Evolutionary conservation across 768 basidiomycete species (phyloP), one percentile per base, ranked within the genome.

Genomic region (Naganishia vishniacii): DNA sequence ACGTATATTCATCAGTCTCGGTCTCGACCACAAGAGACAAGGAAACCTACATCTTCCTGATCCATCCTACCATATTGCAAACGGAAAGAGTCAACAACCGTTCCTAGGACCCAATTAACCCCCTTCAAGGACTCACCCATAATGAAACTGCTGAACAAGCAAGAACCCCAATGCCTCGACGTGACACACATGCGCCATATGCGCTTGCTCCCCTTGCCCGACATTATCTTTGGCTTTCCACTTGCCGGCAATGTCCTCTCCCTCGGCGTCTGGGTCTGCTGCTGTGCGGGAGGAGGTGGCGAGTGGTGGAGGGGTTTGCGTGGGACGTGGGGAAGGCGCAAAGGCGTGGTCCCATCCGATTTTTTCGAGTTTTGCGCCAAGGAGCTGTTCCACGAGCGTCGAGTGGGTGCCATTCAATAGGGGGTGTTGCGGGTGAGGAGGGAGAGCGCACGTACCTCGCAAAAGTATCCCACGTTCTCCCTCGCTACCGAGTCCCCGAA

Each of bases 131-230:
- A 59, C 71, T 42, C 67, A 51, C 23, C 72, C 72, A 60, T 70
- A 73, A 28, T 73, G 65, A 64, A 71, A 71, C 26, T 70, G 62
- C 31, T 68, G 68, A 4, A 73, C 61, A 41, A 73, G 46, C 64
- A 73, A 60, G 7, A 73, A 62, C 46, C 71, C 72, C 49, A 69
- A 44, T 26, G 65, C 65, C 2, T 64, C 66, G 3, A 69, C 47
- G 34, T 65, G 68, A 48, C 72, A 73, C 28, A 65, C 63, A 58
- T 68, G 68, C 37, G 64, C 62, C 18, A 51, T 53, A 65, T 37
- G 60, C 4, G 16, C 25, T 23, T 47, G 44, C 18, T 61, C 46
- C n/a, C 45, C 60, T 2, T 51, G 7, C 31, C 44, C 44, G 15
- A 15, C 26, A 3, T 47, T 18, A 16, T 4, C 45, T 12, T 48